Evolutionary conservation across 108 stramenopile species (phyloP), one percentile per base, ranked within the genome.

Genomic region (Conticribra weissflogii): DNA sequence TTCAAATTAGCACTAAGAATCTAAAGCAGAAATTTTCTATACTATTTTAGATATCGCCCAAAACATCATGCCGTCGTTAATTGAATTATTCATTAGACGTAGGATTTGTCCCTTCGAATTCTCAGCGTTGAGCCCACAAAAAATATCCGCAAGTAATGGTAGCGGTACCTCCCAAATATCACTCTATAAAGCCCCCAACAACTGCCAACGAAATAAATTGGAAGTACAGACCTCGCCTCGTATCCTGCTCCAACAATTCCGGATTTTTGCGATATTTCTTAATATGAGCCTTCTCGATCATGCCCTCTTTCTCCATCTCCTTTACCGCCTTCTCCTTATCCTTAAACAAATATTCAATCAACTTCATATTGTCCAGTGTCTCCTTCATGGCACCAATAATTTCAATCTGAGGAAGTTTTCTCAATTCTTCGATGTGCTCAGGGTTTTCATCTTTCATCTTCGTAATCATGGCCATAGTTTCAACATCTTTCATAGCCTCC

Each of bases 251-350:
- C 66, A 91, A 74, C 24, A 81, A 63, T 19, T 60, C 55, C 1
- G 87, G 89, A 63, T 88, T 79, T 54, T 85, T 72, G 63, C 71
- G 71, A 56, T 89, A 89, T 33, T 75, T 68, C n/a, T 82, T 68
- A 23, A 89, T 31, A 49, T 83, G 75, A 27, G 73, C 74, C 50
- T 81, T 74, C 24, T 68, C 58, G 28, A 90, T 86, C 85, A 90
- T 59, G n/a, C 89, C 89, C 59, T 85, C 89, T 47, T 84, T 74
- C 52, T 86, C 74, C 78, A 88, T 76, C 65, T 72, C 86, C 19
- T 34, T 49, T 17, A 90, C 74, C 21, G 89, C 89, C 58, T 63
- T 62, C 47, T 80, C 79, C 31, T 79, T 79, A 63, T 90, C 83
- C 30, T 75, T 45, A 59, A 90, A 90, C 29, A 90, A 66, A 47